phyloP scores from a whole-genome alignment of 345 rosid genomes.

The Populus tremula region DNA sequence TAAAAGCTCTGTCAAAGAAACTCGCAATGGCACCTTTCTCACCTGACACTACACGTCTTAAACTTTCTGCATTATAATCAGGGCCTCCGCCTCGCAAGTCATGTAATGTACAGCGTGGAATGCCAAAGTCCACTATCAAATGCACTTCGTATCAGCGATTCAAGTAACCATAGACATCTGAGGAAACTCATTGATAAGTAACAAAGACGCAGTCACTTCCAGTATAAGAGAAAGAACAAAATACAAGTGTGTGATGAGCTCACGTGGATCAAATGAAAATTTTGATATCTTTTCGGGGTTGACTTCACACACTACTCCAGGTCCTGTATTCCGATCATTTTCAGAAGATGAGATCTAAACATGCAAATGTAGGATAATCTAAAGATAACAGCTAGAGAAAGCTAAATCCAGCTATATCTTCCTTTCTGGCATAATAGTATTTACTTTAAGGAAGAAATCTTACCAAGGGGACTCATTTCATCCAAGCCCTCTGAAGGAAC shows the following conservation, averaged over 20 bases:
- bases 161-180: neutral
- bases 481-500: slow-evolving; percentile 95
- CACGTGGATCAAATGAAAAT: slow-evolving; percentile 90
- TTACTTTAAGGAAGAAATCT: slow-evolving; percentile 13
- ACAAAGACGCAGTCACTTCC: neutral
- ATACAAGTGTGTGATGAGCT: slow-evolving; percentile 10
- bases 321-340: slow-evolving; percentile 43
- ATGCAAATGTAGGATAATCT: neutral
- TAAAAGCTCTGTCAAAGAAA: neutral
- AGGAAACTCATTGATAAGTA: neutral
- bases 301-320: slow-evolving; percentile 68
- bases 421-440: neutral
- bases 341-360: slow-evolving; percentile 2
- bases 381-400: neutral
- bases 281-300: slow-evolving; percentile 61
- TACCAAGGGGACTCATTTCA: slow-evolving; percentile 96
- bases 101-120: slow-evolving; percentile 80
- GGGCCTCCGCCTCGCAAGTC: slow-evolving; percentile 81
- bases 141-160: neutral
- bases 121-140: slow-evolving; percentile 77
- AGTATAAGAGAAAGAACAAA: neutral
- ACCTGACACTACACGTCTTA: slow-evolving; percentile 71
- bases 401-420: neutral
- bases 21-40: slow-evolving; percentile 75
- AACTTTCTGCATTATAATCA: slow-evolving; percentile 60